phyloP scores from a whole-genome alignment of 2,329 filamentous ascomycete species.

The Neurospora crassa region DNA sequence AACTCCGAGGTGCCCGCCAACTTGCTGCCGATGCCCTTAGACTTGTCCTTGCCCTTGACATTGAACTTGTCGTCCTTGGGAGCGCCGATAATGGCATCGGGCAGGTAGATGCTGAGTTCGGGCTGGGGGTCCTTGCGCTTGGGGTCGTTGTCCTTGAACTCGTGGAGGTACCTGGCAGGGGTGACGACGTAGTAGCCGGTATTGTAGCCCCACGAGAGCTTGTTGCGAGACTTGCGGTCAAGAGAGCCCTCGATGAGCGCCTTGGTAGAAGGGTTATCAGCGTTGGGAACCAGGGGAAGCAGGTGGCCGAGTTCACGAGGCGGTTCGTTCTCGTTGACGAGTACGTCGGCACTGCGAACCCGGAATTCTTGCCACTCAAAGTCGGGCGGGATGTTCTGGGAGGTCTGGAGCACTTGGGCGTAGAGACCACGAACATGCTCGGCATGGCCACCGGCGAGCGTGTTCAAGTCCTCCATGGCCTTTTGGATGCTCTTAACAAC shows the following conservation, averaged over 20 bases:
- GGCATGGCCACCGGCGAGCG: constrained; percentile 68
- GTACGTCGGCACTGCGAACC: constrained; percentile 56
- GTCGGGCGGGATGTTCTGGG: constrained; percentile 69
- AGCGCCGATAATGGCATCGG: constrained; percentile 71
- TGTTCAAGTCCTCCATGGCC: constrained; percentile 73
- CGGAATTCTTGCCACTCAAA: constrained; percentile 90
- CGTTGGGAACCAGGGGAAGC: constrained; percentile 65
- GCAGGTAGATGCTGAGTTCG: constrained; percentile 83
- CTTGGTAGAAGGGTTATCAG: constrained; percentile 69
- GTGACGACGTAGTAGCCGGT: constrained; percentile 86
- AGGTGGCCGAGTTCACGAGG: constrained; percentile 66
- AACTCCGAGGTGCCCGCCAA: constrained; percentile 73
- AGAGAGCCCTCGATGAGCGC: constrained; percentile 80
- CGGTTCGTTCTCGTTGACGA: constrained; percentile 69
- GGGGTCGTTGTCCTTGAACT: constrained; percentile 83
- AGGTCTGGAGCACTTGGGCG: constrained; percentile 67
- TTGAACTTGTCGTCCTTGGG: constrained; percentile 77
- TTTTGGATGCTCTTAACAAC: constrained; percentile 74
- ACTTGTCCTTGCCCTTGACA: constrained; percentile 88
- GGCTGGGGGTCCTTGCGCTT: constrained; percentile 65
- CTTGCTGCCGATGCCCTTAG: constrained; percentile 70
- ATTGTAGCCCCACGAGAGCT: constrained; percentile 67
- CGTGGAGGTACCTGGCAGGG: constrained; percentile 79
- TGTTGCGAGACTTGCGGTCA: constrained; percentile 83
- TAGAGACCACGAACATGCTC: constrained; percentile 77